A percentile compares a stretch with the other conserved stretches of the same genome.
These are phyloP conservation scores for Lachnellula arida DNA, from an alignment of 2,329 filamentous ascomycete genomes.

Conservation along the genomic window DNA sequence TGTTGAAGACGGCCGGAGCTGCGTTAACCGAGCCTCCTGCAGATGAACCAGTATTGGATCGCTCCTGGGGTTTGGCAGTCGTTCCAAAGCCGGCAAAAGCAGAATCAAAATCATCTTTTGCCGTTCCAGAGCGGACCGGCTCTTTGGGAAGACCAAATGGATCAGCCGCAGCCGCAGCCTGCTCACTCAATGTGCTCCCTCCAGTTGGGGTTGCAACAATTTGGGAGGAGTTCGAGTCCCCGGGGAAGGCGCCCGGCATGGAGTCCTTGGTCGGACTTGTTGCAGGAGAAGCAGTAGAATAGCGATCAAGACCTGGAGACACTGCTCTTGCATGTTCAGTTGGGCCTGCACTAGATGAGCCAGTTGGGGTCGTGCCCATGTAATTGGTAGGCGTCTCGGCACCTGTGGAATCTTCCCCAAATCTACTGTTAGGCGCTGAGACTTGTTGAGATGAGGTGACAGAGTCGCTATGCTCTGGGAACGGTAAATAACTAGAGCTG, in stretches of 20 bases:
- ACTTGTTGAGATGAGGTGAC: conserved; percentile 73
- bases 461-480: conserved; percentile 61
- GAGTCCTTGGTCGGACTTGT: conserved; percentile 32
- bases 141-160: conserved; percentile 53
- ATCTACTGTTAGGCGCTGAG: conserved; percentile 65
- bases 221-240: conserved; percentile 37
- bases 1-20: conserved; percentile 52
- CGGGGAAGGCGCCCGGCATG: conserved; percentile 50
- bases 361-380: conserved; percentile 28
- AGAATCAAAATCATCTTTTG: conserved; percentile 79
- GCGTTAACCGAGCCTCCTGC: conserved; percentile 40
- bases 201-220: conserved; percentile 45
- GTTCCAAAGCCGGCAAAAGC: conserved; percentile 71
- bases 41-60: conserved; percentile 38
- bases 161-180: conserved; percentile 43
- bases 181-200: conserved; percentile 42
- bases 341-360: conserved; percentile 27
- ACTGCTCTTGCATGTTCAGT: conserved; percentile 23
- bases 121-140: conserved; percentile 38
- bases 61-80: conserved; percentile 46
- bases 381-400: conserved; percentile 36
- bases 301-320: conserved; percentile 29
- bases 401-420: conserved; percentile 44
- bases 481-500: conserved; percentile 69
- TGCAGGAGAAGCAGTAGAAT: conserved; percentile 28